A percentile compares a stretch with the other conserved stretches of the same genome.
Evolutionary conservation across 306 rosid species (phyloP).

Genomic region (Citrullus colocynthis): DNA sequence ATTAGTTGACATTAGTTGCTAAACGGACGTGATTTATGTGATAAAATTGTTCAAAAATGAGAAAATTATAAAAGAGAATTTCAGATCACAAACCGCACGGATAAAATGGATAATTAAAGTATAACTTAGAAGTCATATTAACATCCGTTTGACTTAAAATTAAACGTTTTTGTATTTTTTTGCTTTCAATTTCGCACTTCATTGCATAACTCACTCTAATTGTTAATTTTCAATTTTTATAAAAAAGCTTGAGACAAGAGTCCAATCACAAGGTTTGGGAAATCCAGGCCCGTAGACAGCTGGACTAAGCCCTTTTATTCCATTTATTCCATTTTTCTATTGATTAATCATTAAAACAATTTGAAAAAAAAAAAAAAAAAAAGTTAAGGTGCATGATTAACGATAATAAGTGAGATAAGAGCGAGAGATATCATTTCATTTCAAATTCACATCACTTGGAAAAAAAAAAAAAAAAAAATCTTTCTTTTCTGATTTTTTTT

Average conservation of each 20-base stretch:
- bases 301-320: background rate
- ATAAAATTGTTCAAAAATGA: no score
- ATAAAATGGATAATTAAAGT: no score
- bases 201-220: no score
- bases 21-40: no score
- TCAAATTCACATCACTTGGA: background rate
- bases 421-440: background rate
- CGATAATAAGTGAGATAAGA: background rate
- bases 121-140: no score
- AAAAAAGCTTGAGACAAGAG: background rate
- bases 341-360: background rate
- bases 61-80: no score
- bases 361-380: background rate
- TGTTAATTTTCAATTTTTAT: no score
- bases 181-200: no score
- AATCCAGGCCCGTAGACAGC: conserved; percentile 31
- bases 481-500: background rate
- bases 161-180: no score
- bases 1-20: no score
- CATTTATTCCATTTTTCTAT: background rate
- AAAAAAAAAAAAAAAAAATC: background rate
- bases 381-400: background rate
- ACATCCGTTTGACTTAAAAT: no score
- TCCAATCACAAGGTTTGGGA: conserved; percentile 12
- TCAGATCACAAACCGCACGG: no score